Conservation (phyloP, 495 filamentous ascomycete species). For the Annulohypoxylon nitens region DNA sequence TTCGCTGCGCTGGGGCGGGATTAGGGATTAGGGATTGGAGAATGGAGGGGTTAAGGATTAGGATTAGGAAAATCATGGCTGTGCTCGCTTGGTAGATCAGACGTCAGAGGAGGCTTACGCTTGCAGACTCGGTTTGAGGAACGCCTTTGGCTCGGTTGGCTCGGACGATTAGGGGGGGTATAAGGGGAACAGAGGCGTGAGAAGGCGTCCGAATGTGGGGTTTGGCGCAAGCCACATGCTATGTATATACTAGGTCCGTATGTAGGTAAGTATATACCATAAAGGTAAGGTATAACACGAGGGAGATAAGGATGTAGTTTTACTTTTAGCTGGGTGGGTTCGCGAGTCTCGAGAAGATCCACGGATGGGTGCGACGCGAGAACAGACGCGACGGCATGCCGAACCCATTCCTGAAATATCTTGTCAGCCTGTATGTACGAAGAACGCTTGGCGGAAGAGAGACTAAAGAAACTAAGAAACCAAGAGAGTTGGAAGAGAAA, state of each 20-base stretch:
- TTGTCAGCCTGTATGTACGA: slow-evolving; percentile 31
- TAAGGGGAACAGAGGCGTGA: neutral
- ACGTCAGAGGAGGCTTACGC: slow-evolving; percentile 40
- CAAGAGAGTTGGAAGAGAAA: neutral
- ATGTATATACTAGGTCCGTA: too few species aligned
- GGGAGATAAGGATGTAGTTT: slow-evolving; percentile 40
- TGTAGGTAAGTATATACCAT: slow-evolving; percentile 2
- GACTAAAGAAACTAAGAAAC: too few species aligned
- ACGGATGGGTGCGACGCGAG: slow-evolving; percentile 39
- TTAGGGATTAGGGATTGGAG: neutral
- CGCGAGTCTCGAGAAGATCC: slow-evolving; percentile 8
- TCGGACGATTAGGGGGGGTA: slow-evolving; percentile 27
- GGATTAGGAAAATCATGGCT: slow-evolving; percentile 30
- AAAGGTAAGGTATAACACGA: slow-evolving; percentile 32
- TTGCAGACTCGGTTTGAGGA: slow-evolving; percentile 23
- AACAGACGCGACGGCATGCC: slow-evolving; percentile 44
- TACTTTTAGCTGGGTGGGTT: neutral
- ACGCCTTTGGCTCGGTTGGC: slow-evolving; percentile 33
- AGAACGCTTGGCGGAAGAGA: neutral
- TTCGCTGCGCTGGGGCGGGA: neutral
- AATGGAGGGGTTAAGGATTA: neutral
- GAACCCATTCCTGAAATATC: slow-evolving; percentile 32
- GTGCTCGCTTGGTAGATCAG: slow-evolving; percentile 20
- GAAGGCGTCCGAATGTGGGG: slow-evolving; percentile 34
- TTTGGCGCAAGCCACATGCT: slow-evolving; percentile 45